These are phyloP conservation scores for Akanthomyces lecanii DNA, from an alignment of 2,329 filamentous ascomycete genomes.

Conservation along the genomic window DNA sequence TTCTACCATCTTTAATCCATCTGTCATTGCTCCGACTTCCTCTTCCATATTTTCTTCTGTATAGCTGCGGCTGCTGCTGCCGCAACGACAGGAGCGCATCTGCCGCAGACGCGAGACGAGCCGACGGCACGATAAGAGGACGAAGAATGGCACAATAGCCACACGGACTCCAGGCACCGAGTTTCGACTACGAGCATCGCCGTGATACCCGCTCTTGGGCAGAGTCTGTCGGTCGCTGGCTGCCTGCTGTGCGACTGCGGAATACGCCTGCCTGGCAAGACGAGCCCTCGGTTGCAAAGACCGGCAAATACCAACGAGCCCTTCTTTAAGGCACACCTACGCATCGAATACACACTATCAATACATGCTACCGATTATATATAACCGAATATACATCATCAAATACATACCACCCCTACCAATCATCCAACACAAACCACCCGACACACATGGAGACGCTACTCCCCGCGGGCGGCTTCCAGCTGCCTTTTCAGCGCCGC, in stretches of 20 bases:
- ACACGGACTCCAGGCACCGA: slow-evolving; percentile 6
- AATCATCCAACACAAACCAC: background rate
- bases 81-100: background rate
- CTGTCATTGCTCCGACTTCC: too few relatives aligned
- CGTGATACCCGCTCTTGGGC: background rate
- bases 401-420: background rate
- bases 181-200: background rate
- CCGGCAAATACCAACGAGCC: background rate
- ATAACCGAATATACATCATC: background rate
- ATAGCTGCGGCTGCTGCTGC: background rate
- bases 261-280: slow-evolving; percentile 5
- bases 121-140: background rate
- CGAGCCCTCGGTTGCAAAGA: background rate
- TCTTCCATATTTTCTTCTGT: too few relatives aligned
- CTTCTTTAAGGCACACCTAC: background rate
- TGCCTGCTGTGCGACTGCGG: background rate
- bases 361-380: background rate
- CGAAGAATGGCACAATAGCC: background rate
- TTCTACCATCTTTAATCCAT: background rate
- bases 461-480: slow-evolving; percentile 47
- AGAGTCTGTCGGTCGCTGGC: background rate
- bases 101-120: background rate
- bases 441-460: slow-evolving; percentile 44
- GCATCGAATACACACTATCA: background rate
- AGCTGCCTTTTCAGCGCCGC: slow-evolving; percentile 56